phyloP scores from a whole-genome alignment of 2,329 filamentous ascomycete genomes.

The Leptographium wingfieldii region DNA sequence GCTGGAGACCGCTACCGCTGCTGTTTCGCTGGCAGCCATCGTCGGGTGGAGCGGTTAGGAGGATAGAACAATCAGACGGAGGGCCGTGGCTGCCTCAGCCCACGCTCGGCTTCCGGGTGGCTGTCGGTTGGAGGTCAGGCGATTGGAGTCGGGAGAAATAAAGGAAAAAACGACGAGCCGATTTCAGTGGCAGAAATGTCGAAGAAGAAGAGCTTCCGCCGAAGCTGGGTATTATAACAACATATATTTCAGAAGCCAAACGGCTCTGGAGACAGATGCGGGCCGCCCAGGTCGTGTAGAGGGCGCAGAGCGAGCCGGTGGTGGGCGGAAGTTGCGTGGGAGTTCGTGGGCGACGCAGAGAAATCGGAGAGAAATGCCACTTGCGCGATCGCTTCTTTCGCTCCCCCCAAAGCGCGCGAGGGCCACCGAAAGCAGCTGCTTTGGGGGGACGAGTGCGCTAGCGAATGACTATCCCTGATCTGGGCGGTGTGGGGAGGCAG shows the following conservation, averaged over 20 bases:
- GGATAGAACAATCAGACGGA: neutral
- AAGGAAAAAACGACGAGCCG: neutral
- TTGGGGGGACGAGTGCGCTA: neutral
- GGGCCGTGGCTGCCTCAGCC: neutral
- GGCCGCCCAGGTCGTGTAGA: neutral
- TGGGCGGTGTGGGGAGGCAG: slow-evolving; percentile 1
- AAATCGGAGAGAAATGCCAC: slow-evolving; percentile 10
- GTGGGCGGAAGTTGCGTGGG: slow-evolving; percentile 1
- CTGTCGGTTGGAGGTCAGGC: neutral
- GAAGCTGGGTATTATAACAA: neutral
- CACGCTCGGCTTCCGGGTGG: neutral
- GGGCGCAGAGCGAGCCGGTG: neutral
- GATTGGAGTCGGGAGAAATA: neutral
- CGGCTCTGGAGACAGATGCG: neutral
- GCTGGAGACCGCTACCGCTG: slow-evolving; percentile 33
- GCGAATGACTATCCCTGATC: neutral
- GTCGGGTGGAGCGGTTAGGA: neutral
- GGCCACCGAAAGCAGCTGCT: neutral
- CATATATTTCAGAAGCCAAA: neutral
- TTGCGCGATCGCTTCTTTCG: slow-evolving; percentile 7
- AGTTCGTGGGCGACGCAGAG: slow-evolving; percentile 5
- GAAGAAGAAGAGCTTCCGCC: neutral
- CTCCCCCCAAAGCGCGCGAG: neutral
- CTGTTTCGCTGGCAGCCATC: slow-evolving; percentile 40
- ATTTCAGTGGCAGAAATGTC: neutral